phyloP scores from a whole-genome alignment of 2,329 filamentous ascomycete species.

The Grosmannia penicillata region DNA sequence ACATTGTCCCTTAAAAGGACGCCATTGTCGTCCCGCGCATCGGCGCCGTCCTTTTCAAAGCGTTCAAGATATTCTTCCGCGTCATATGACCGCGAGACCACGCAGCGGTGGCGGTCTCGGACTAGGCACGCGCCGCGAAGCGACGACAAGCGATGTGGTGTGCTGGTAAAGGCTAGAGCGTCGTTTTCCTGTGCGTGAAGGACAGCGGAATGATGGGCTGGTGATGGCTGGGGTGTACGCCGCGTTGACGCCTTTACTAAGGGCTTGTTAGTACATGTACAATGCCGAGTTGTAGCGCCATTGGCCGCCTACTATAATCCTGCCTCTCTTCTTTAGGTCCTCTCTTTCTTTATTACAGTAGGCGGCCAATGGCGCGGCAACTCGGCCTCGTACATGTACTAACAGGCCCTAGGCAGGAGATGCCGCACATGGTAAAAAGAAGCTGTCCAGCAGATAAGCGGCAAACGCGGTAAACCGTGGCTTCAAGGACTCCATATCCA shows the following conservation, averaged over 20 bases:
- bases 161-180: conserved; percentile 10
- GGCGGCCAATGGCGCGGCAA: not conserved
- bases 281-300: conserved; percentile 1
- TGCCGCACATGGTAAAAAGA: conserved; percentile 15
- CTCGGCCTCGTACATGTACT: not conserved
- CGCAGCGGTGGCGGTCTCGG: conserved; percentile 16
- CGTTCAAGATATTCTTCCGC: conserved; percentile 6
- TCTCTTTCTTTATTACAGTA: not conserved
- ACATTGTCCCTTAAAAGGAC: conserved; percentile 7
- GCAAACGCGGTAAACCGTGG: conserved; percentile 12
- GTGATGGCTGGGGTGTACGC: conserved; percentile 14
- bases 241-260: conserved; percentile 14
- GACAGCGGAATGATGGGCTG: conserved; percentile 12
- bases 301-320: not conserved
- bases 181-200: conserved; percentile 9
- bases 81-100: conserved; percentile 14
- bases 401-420: conserved; percentile 11
- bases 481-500: conserved; percentile 9
- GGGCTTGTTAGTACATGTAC: conserved; percentile 1
- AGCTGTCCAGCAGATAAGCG: conserved; percentile 14
- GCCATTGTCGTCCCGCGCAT: conserved; percentile 14
- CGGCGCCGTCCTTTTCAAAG: not conserved
- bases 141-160: conserved; percentile 12
- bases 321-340: too few species aligned
- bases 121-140: conserved; percentile 15